Conservation (phyloP, 306 rosid genomes). For the Mimosa bimucronata region DNA sequence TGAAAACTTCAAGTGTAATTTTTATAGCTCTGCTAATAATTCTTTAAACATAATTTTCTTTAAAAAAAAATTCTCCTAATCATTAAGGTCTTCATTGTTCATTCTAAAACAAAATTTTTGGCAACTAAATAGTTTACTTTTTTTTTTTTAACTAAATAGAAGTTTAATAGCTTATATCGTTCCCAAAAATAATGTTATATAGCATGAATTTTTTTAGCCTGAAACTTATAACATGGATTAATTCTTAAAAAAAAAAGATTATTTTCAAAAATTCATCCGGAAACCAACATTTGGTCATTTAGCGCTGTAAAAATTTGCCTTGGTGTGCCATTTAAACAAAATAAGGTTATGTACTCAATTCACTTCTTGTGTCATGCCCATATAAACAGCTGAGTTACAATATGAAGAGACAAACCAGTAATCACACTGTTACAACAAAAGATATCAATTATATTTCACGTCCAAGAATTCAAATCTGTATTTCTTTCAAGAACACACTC, state of each 20-base stretch:
- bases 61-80: too few species aligned
- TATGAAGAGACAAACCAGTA: not conserved
- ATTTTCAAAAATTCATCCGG: not conserved
- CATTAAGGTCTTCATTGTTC: too few species aligned
- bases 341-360: not conserved
- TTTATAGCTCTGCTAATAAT: not conserved
- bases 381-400: not conserved
- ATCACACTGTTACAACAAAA: constrained; percentile 21
- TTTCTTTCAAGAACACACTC: not conserved
- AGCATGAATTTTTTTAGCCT: not conserved
- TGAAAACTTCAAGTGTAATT: not conserved
- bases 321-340: not conserved
- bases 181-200: not conserved
- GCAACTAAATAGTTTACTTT: too few species aligned
- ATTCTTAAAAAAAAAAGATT: not conserved
- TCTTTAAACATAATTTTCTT: too few species aligned
- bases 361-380: not conserved
- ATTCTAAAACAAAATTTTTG: too few species aligned
- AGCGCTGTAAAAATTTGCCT: not conserved
- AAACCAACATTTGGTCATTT: not conserved
- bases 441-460: constrained; percentile 10
- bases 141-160: too few species aligned
- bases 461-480: not conserved
- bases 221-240: not conserved
- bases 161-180: too few species aligned